Conservation (phyloP, 2,329 filamentous ascomycete species). For the Trichoderma sp. region DNA sequence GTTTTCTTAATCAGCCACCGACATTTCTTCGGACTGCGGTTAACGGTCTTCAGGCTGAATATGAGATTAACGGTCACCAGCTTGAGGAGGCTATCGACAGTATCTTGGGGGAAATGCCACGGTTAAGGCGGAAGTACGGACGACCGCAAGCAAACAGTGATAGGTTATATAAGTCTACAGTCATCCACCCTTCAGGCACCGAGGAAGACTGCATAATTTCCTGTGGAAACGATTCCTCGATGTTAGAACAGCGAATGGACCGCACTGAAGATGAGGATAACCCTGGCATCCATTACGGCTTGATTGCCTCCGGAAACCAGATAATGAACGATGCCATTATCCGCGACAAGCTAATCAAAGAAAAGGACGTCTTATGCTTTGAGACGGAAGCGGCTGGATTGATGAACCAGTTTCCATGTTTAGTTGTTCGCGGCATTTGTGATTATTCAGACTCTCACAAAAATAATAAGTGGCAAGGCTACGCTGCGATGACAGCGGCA, state of each 20-base stretch:
- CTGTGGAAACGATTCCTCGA: slow-evolving; percentile 6
- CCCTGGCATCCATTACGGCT: background rate
- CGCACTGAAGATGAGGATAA: slow-evolving; percentile 17
- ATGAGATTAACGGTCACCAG: slow-evolving; percentile 21
- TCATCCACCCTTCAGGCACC: slow-evolving; percentile 8
- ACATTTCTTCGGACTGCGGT: slow-evolving; percentile 19
- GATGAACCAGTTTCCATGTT: background rate
- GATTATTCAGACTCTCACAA: slow-evolving; percentile 1
- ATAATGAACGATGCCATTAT: slow-evolving; percentile 25
- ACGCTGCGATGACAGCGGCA: slow-evolving; percentile 31
- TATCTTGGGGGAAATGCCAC: slow-evolving; percentile 14
- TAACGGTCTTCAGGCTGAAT: slow-evolving; percentile 11
- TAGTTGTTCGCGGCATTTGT: background rate
- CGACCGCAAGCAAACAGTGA: slow-evolving; percentile 18
- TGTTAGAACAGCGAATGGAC: background rate
- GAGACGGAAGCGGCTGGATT: slow-evolving; percentile 2
- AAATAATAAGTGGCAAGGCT: slow-evolving; percentile 24
- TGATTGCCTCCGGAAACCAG: slow-evolving; percentile 20
- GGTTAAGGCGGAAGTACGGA: slow-evolving; percentile 17
- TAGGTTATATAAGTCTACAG: slow-evolving; percentile 8
- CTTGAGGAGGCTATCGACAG: slow-evolving; percentile 9
- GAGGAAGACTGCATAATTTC: slow-evolving; percentile 8
- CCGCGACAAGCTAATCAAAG: slow-evolving; percentile 26
- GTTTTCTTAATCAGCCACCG: slow-evolving; percentile 23
- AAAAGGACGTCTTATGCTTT: slow-evolving; percentile 22